A percentile compares a stretch with the other conserved stretches of the same genome.
phyloP scores from a whole-genome alignment of 306 rosid genomes.

The Lathyrus aphaca region DNA sequence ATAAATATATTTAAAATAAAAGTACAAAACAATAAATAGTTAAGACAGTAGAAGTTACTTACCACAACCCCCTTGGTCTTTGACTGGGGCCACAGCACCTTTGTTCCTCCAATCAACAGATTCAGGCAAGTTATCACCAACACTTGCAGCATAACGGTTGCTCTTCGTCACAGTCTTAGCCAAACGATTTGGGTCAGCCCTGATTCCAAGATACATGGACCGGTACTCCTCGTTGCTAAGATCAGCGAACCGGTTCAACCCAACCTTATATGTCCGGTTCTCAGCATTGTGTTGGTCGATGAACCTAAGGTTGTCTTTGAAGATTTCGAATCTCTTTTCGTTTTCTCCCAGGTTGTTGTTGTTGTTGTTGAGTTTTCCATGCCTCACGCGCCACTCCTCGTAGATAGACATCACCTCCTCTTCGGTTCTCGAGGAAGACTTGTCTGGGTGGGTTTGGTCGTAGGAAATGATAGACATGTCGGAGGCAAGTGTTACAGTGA shows the following conservation, averaged over 20 bases:
- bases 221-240: conserved; percentile 82
- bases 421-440: conserved; percentile 53
- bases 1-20: no score
- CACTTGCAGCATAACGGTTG: conserved; percentile 59
- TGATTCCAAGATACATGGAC: conserved; percentile 56
- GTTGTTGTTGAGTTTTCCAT: conserved; percentile 60
- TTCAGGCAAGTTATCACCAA: conserved; percentile 63
- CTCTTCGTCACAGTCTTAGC: conserved; percentile 37
- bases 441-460: conserved; percentile 38
- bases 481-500: conserved; percentile 52
- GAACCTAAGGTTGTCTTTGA: conserved; percentile 77
- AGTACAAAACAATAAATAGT: no score
- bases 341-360: conserved; percentile 46
- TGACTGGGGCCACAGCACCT: conserved; percentile 68
- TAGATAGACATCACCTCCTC: conserved; percentile 62
- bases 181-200: conserved; percentile 25
- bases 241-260: conserved; percentile 86
- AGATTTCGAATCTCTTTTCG: conserved; percentile 71
- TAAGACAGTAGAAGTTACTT: conserved; percentile 45
- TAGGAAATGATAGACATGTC: conserved; percentile 70
- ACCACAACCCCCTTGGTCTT: conserved; percentile 87
- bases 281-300: conserved; percentile 72
- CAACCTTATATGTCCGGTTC: conserved; percentile 64
- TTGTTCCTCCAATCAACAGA: conserved; percentile 83
- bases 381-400: conserved; percentile 66